Evolutionary conservation across 305 asterid genomes (phyloP), one percentile per base, ranked within the genome.

Genomic region (Rubia tinctorum): DNA sequence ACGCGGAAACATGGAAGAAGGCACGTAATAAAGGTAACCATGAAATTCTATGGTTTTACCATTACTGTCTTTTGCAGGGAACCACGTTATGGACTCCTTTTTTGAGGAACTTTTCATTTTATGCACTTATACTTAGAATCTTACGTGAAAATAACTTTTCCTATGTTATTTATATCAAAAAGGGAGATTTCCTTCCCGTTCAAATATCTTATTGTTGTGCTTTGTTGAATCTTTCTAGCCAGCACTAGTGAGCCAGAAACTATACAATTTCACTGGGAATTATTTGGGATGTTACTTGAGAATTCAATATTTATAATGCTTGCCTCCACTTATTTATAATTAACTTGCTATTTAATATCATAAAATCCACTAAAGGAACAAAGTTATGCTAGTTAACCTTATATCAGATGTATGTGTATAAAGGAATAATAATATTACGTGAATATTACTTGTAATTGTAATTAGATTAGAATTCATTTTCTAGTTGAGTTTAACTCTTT

Each of bases 21-120:
- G n/a, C n/a, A n/a, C n/a, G n/a, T n/a, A n/a, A n/a, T n/a, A n/a
- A n/a, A n/a, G 70, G 34, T 30, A 30, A 30, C 34, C 34, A 30
- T 30, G 3, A 1, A 30, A 3, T 30, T 30, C 34, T 30, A 30
- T 37, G 22, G 13, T 17, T 55, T 8, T 18, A 58, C 62, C 6
- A 45, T 40, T 63, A 5, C 25, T 74, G 75, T 78, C 72, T 68
- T 68, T 73, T 62, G 55, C 22, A 17, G 66, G 80, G 80, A 77
- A 77, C 59, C n/a, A n/a, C 27, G 43, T 58, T 17, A 47, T 66
- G 56, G 51, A 39, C 44, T 40, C 51, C 76, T 76, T 76, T 69
- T 20, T 0, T 6, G 27, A 27, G 51, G 23, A 43, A 49, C 79
- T 75, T 69, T 73, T 18, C 66, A 49, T 68, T 68, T 12, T 14